These are phyloP conservation scores for Ascochyta fabae DNA, from an alignment of 2,329 filamentous ascomycete genomes.

Conservation along the genomic window DNA sequence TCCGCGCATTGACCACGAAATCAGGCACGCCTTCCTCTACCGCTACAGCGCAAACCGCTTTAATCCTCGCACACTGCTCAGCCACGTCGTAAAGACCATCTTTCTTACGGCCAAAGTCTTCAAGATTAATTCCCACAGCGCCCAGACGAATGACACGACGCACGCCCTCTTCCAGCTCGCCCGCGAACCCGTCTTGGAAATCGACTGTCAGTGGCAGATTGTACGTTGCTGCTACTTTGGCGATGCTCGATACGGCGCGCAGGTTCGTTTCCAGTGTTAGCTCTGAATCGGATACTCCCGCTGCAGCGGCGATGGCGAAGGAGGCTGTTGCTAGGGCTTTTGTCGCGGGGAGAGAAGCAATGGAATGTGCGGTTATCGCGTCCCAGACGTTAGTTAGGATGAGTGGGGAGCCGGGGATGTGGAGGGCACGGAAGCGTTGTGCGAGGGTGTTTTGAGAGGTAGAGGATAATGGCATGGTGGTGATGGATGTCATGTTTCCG, in stretches of 20 bases:
- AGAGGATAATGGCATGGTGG: not conserved
- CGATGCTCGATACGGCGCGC: constrained; percentile 54
- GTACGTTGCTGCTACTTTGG: constrained; percentile 49
- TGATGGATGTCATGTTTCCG: not conserved
- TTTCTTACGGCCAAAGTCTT: constrained; percentile 54
- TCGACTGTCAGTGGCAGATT: constrained; percentile 63
- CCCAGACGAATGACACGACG: constrained; percentile 57
- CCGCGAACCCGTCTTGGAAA: constrained; percentile 65
- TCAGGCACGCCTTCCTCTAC: constrained; percentile 54
- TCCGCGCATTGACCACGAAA: constrained; percentile 60
- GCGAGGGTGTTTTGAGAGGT: not conserved
- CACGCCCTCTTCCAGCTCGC: constrained; percentile 57
- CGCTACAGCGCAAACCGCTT: constrained; percentile 53
- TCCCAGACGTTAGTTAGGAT: constrained; percentile 65
- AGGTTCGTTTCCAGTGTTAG: constrained; percentile 62
- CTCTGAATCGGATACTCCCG: constrained; percentile 43
- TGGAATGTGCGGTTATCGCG: constrained; percentile 54
- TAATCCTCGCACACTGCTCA: constrained; percentile 58
- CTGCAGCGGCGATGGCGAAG: constrained; percentile 43
- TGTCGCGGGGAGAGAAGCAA: constrained; percentile 54
- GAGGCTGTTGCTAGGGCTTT: constrained; percentile 51
- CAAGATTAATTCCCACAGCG: constrained; percentile 65
- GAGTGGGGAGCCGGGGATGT: constrained; percentile 59
- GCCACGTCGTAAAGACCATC: constrained; percentile 51
- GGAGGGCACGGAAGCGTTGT: constrained; percentile 49